Percentiles rank a stretch among this genome's conserved stretches.
phyloP scores from a whole-genome alignment of 2,329 filamentous ascomycete species.

The Neonectria neomacrospora region DNA sequence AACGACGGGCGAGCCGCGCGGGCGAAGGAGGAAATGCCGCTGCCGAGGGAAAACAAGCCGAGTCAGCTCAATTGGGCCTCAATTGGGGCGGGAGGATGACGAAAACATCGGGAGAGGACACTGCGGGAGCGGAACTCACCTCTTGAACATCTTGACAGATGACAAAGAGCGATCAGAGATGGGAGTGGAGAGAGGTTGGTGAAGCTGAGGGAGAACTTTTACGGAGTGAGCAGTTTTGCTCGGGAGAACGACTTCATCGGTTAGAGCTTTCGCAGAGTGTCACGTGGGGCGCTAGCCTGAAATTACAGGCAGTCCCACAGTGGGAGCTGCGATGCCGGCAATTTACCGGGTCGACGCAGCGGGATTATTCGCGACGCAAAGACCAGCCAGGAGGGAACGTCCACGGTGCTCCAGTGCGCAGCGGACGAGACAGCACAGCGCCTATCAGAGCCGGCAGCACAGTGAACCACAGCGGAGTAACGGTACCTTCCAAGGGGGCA shows the following conservation, averaged over 20 bases:
- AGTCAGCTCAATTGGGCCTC: slow-evolving; percentile 60
- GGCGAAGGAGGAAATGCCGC: slow-evolving; percentile 74
- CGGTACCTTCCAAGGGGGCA: not conserved
- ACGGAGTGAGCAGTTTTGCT: slow-evolving; percentile 62
- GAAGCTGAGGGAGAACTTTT: slow-evolving; percentile 61
- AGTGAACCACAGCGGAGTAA: slow-evolving; percentile 18
- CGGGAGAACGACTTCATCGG: slow-evolving; percentile 56
- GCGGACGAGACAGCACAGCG: slow-evolving; percentile 2
- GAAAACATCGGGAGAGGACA: slow-evolving; percentile 42
- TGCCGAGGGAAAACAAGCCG: slow-evolving; percentile 52
- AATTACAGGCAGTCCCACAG: slow-evolving; percentile 40
- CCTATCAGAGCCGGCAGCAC: not conserved
- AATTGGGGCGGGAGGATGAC: slow-evolving; percentile 53
- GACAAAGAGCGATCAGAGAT: slow-evolving; percentile 72
- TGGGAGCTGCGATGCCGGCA: slow-evolving; percentile 44
- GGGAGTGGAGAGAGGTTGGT: slow-evolving; percentile 67
- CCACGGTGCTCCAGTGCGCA: not conserved
- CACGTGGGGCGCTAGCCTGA: slow-evolving; percentile 53
- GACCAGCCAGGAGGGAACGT: slow-evolving; percentile 13
- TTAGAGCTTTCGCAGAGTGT: slow-evolving; percentile 55
- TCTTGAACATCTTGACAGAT: slow-evolving; percentile 86
- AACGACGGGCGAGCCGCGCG: slow-evolving; percentile 71
- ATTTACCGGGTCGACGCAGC: slow-evolving; percentile 44
- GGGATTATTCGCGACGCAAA: slow-evolving; percentile 43
- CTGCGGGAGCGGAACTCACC: slow-evolving; percentile 65